Conservation (phyloP, 257 asterid species). For the Solanum infundibuliforme region DNA sequence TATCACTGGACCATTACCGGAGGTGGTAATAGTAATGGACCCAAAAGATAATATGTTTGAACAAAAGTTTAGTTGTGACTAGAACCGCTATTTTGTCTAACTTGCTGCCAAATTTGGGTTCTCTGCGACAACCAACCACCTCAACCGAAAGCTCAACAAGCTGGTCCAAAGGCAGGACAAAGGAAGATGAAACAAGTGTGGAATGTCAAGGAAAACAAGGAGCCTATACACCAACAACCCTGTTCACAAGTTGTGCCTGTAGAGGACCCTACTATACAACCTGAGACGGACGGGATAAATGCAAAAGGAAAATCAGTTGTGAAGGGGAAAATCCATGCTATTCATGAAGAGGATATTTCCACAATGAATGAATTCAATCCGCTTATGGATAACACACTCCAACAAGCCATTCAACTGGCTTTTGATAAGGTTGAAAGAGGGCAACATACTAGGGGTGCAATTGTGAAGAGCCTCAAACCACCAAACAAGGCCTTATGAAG, state of each 20-base stretch:
- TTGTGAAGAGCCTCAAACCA: not conserved
- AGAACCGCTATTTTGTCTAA: not conserved
- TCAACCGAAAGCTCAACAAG: not conserved
- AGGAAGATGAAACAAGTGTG: not conserved
- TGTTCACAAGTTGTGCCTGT: not conserved
- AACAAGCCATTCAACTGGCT: not conserved
- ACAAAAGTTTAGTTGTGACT: not conserved
- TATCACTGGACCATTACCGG: not conserved
- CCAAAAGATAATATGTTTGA: too few species aligned
- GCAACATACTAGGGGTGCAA: not conserved
- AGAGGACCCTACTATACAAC: not conserved
- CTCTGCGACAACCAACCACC: not conserved
- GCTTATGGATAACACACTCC: not conserved
- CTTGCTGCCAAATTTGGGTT: not conserved
- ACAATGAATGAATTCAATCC: not conserved
- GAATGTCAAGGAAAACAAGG: not conserved
- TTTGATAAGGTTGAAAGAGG: not conserved
- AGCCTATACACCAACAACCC: not conserved
- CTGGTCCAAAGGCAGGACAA: not conserved
- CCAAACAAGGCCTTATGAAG: not conserved
- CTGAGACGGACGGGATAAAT: not conserved
- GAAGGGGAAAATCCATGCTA: not conserved
- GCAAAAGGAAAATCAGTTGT: not conserved
- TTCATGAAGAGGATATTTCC: not conserved
- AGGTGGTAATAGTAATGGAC: not conserved